These are phyloP conservation scores for Neurospora sp. DNA, from an alignment of 495 filamentous ascomycete species.

Conservation along the genomic window DNA sequence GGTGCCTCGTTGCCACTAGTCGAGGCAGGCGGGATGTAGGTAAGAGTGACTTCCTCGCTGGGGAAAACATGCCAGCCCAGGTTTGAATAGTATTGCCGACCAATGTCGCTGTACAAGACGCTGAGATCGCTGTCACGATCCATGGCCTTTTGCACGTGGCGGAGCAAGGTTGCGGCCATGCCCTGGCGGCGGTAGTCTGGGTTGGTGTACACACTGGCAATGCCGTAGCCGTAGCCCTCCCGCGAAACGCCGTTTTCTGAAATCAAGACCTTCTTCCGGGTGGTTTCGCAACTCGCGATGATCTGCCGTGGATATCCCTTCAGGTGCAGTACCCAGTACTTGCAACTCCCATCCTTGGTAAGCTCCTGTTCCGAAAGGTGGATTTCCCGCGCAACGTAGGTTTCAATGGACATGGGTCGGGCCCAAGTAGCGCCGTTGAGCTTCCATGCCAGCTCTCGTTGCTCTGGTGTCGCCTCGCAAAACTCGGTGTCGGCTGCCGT, in stretches of 20 bases:
- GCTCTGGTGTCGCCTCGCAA: constrained; percentile 14
- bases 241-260: constrained; percentile 30
- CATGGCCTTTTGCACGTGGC: constrained; percentile 33
- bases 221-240: constrained; percentile 58
- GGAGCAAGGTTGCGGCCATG: constrained; percentile 57
- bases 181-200: constrained; percentile 59
- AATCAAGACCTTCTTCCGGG: constrained; percentile 59
- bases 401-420: constrained; percentile 26
- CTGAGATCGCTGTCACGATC: constrained; percentile 46
- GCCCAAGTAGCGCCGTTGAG: constrained; percentile 13
- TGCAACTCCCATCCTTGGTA: constrained; percentile 49
- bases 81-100: constrained; percentile 70
- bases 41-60: constrained; percentile 61
- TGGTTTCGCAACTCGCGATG: constrained; percentile 71
- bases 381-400: constrained; percentile 59
- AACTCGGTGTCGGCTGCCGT: constrained; percentile 12
- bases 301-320: constrained; percentile 34
- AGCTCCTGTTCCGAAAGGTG: constrained; percentile 46
- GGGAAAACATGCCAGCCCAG: constrained; percentile 67
- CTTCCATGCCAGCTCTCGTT: constrained; percentile 12
- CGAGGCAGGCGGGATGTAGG: constrained; percentile 17
- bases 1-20: neutral
- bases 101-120: constrained; percentile 82
- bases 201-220: constrained; percentile 76
- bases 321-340: constrained; percentile 62